phyloP scores from a whole-genome alignment of 2,329 filamentous ascomycete species.

The Trichophyton benhamiae region DNA sequence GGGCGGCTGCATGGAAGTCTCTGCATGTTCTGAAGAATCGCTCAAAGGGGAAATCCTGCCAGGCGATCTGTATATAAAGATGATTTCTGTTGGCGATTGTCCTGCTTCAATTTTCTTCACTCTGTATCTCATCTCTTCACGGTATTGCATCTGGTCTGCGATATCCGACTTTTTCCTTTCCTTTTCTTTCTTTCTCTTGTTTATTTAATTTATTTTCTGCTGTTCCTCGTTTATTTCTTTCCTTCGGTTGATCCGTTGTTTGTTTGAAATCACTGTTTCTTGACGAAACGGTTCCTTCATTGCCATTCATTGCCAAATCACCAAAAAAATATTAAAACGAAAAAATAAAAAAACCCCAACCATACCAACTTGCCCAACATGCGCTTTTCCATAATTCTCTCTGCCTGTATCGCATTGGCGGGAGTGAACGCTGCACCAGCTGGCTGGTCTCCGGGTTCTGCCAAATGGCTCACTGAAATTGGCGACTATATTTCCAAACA shows the following conservation, averaged over 20 bases:
- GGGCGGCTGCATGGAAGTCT: neutral
- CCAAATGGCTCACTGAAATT: conserved; percentile 30
- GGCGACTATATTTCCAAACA: conserved; percentile 27
- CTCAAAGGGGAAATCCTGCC: neutral
- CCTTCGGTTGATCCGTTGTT: neutral
- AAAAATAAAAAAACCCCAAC: neutral
- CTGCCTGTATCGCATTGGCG: conserved; percentile 24
- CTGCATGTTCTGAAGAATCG: neutral
- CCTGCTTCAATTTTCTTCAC: neutral
- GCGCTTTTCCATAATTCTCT: conserved; percentile 18
- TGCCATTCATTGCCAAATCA: neutral
- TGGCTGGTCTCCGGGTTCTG: conserved; percentile 30
- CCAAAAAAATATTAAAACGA: neutral
- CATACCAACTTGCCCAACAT: conserved; percentile 11
- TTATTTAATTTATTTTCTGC: neutral
- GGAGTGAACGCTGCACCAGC: conserved; percentile 26
- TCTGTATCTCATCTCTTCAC: neutral
- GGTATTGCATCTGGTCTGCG: conserved; percentile 2
- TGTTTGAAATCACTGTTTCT: neutral
- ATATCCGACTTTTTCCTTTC: neutral
- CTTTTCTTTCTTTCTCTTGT: neutral
- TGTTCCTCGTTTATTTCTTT: neutral
- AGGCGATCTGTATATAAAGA: conserved; percentile 1
- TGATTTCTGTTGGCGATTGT: neutral
- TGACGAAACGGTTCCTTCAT: neutral